Percentiles rank a stretch among this genome's conserved stretches.
These are phyloP conservation scores for Aspergillus tanneri DNA, from an alignment of 2,329 filamentous ascomycete species.

Conservation along the genomic window DNA sequence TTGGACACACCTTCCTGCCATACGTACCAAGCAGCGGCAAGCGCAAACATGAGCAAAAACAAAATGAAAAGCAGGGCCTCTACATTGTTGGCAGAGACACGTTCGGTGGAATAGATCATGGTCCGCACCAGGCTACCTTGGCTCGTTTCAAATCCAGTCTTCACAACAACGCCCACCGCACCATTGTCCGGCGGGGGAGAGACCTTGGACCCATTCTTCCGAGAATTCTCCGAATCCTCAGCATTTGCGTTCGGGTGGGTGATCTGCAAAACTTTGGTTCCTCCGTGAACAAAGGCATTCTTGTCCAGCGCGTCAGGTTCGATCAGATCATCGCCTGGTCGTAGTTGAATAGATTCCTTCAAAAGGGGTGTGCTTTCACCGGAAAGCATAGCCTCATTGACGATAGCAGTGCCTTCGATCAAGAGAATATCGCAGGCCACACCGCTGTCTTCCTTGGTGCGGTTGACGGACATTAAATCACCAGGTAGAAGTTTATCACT, in stretches of 20 bases:
- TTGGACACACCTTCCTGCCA: constrained; percentile 94
- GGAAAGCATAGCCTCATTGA: constrained; percentile 99
- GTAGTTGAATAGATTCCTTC: constrained; percentile 92
- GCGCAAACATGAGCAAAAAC: constrained; percentile 91
- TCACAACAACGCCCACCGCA: constrained; percentile 88
- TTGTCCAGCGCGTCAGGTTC: constrained; percentile 93
- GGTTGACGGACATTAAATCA: constrained; percentile 85
- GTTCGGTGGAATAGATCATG: constrained; percentile 99
- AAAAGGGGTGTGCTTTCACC: constrained; percentile 95
- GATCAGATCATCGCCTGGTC: constrained; percentile 74
- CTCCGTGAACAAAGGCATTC: constrained; percentile 93
- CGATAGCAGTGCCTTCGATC: constrained; percentile 91
- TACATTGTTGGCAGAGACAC: constrained; percentile 95
- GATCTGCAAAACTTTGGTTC: constrained; percentile 94
- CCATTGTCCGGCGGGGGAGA: constrained; percentile 87
- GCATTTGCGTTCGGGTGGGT: constrained; percentile 75
- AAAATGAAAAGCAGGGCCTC: constrained; percentile 97
- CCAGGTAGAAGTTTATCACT: constrained; percentile 92
- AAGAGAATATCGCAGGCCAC: constrained; percentile 97
- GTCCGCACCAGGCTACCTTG: constrained; percentile 96
- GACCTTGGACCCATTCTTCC: constrained; percentile 72
- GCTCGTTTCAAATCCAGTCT: constrained; percentile 98
- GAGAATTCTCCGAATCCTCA: constrained; percentile 62
- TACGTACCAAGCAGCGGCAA: constrained; percentile 98
- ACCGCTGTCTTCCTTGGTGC: constrained; percentile 94